Conservation (phyloP, 1,284 basidiomycete genomes). For the Puccinia hordei region DNA sequence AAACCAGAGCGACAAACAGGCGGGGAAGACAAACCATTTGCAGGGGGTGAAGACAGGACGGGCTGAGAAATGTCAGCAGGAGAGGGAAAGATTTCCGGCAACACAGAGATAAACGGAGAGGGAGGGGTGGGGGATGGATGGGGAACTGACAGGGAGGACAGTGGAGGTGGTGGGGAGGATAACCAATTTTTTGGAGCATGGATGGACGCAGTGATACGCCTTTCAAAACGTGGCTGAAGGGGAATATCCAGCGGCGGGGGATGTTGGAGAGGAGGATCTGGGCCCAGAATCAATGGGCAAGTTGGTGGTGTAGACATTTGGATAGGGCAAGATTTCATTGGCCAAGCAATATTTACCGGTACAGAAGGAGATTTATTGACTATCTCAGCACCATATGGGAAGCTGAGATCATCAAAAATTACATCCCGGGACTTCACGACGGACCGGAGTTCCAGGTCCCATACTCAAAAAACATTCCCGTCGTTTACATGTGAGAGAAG, state of each 20-base stretch:
- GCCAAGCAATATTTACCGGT: no score
- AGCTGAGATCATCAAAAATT: not conserved
- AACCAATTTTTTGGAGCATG: not conserved
- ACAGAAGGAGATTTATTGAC: not conserved
- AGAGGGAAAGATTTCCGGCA: no score
- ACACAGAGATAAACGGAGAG: not conserved
- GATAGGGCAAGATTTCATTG: no score
- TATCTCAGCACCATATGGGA: not conserved
- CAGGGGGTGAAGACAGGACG: not conserved
- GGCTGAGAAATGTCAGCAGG: not conserved
- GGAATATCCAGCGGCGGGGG: no score
- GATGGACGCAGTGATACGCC: no score
- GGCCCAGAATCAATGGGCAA: no score
- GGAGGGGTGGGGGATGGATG: no score
- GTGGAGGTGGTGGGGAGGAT: no score
- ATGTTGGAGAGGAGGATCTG: no score
- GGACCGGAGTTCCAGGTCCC: not conserved
- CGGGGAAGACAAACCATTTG: not conserved
- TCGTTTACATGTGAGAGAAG: not conserved
- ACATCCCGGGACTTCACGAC: not conserved
- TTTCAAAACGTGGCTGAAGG: no score
- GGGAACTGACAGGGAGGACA: no score
- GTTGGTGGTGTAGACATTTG: not conserved
- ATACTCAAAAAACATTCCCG: not conserved
- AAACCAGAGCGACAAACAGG: not conserved